Evolutionary conservation across 164 flowering plant genomes (phyloP), one percentile per base, ranked within the genome.

Genomic region (Nymphaea thermarum): DNA sequence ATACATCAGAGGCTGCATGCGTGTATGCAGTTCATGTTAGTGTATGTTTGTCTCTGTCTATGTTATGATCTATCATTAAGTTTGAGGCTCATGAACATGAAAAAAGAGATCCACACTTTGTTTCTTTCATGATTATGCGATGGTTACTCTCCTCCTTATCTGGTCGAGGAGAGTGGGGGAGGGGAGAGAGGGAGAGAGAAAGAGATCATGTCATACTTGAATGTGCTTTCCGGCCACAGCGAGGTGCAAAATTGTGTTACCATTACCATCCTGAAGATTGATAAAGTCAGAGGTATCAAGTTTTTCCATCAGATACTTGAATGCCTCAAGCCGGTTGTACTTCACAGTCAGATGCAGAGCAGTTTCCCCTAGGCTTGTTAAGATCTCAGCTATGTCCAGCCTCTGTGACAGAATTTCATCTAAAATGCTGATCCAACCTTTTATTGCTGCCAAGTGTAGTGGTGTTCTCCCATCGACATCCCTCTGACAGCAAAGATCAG

Each of bases 341-440:
- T 61, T 61, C 7, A 61, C 41, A n/a, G n/a, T 61, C 17, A 61
- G n/a, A 61, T 61, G 63, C 42, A 61, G 63, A 61, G n/a, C 63
- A 61, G 7, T 61, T 17, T 61, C 63, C 63, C 42, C 10, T n/a
- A 11, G 10, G 8, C 17, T 17, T n/a, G 63, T 61, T n/a, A 61
- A 4, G 7, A 61, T 7, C 42, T 61, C 41, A n/a, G 63, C 63
- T 61, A 36, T n/a, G 7, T 61, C 63, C 17, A n/a, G 25, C 4
- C 42, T 36, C 6, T 11, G 10, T 36, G 42, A 61, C 8, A 61
- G 63, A n/a, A 61, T 61, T 36, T 61, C 63, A 17, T 61, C 63
- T 8, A 61, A n/a, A 61, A 61, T 36, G 63, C 10, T 8, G 4
- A 7, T 6, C 42, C 63, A 36, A 61, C 63, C 63, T 61, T 61